phyloP scores from a whole-genome alignment of 768 basidiomycete species.

The Lanmaoa pseudosensibilis region DNA sequence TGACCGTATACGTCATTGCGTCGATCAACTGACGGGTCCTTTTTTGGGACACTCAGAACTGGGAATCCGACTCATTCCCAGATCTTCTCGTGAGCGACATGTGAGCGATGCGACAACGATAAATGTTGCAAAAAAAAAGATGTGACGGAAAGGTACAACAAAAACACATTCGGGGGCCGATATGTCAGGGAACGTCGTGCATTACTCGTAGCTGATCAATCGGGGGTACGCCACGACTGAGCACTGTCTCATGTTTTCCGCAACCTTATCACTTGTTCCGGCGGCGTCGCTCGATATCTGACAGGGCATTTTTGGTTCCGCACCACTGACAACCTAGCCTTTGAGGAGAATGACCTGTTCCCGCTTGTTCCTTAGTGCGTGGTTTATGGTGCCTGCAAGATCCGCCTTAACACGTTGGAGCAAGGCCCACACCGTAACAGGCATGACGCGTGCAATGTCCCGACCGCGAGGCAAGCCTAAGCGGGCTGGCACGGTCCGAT shows the following conservation, averaged over 20 bases:
- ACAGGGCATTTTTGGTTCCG: slow-evolving; percentile 1
- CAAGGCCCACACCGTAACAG: not conserved
- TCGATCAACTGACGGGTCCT: slow-evolving; percentile 24
- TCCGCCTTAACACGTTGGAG: slow-evolving; percentile 10
- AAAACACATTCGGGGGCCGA: not conserved
- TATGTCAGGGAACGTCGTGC: not conserved
- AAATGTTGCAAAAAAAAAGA: not conserved
- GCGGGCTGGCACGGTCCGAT: slow-evolving; percentile 14
- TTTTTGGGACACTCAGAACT: slow-evolving; percentile 19
- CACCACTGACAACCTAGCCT: not conserved
- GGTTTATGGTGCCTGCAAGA: slow-evolving; percentile 15
- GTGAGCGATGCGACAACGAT: not conserved
- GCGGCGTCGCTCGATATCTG: slow-evolving; percentile 13
- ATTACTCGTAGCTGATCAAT: slow-evolving; percentile 10
- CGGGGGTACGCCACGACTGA: slow-evolving; percentile 16
- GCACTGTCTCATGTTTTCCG: slow-evolving; percentile 5
- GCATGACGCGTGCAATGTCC: slow-evolving; percentile 9
- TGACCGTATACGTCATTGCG: slow-evolving; percentile 28
- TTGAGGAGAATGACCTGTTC: not conserved
- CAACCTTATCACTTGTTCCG: slow-evolving; percentile 14
- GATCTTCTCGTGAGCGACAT: not conserved
- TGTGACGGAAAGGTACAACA: slow-evolving; percentile 4
- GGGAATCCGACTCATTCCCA: slow-evolving; percentile 1
- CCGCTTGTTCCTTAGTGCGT: not conserved
- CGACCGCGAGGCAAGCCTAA: slow-evolving; percentile 5